These are phyloP conservation scores for Achaetomium macrosporum DNA, from an alignment of 2,329 filamentous ascomycete genomes.

Conservation along the genomic window DNA sequence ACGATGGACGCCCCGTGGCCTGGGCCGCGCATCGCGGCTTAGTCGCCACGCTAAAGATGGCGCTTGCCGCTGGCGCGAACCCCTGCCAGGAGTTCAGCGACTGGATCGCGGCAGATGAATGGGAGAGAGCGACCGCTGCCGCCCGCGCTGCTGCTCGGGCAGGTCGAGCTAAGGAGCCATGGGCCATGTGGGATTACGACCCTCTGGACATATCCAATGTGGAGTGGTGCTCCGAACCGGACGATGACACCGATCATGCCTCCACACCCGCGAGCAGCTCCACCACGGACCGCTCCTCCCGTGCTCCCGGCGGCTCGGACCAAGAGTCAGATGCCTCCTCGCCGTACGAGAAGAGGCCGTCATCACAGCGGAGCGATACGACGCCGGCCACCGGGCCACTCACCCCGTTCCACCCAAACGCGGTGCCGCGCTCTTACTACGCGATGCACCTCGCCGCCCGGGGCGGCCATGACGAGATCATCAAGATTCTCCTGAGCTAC, in stretches of 20 bases:
- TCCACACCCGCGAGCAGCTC: slow-evolving; percentile 11
- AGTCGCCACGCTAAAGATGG: slow-evolving; percentile 22
- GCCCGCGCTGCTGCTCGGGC: slow-evolving; percentile 4
- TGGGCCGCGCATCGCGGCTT: slow-evolving; percentile 26
- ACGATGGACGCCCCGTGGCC: slow-evolving; percentile 21
- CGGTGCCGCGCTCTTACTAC: slow-evolving; percentile 16
- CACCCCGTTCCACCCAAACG: not conserved
- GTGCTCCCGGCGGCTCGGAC: slow-evolving; percentile 10
- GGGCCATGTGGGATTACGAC: slow-evolving; percentile 18
- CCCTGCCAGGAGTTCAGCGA: slow-evolving; percentile 24
- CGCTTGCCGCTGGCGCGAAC: slow-evolving; percentile 24
- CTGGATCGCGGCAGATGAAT: slow-evolving; percentile 9
- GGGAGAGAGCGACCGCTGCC: slow-evolving; percentile 8
- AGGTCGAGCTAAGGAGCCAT: slow-evolving; percentile 1
- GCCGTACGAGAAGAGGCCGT: slow-evolving; percentile 7
- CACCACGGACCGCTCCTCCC: slow-evolving; percentile 10
- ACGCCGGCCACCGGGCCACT: slow-evolving; percentile 13
- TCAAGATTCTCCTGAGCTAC: slow-evolving; percentile 21
- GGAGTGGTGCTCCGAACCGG: slow-evolving; percentile 13
- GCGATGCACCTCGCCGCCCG: slow-evolving; percentile 26
- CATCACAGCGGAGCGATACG: slow-evolving; percentile 6
- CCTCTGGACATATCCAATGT: not conserved
- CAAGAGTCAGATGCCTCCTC: slow-evolving; percentile 14
- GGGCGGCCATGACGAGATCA: slow-evolving; percentile 21
- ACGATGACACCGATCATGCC: slow-evolving; percentile 15